phyloP scores from a whole-genome alignment of 306 rosid species.

The Cicer pinnatifidum region DNA sequence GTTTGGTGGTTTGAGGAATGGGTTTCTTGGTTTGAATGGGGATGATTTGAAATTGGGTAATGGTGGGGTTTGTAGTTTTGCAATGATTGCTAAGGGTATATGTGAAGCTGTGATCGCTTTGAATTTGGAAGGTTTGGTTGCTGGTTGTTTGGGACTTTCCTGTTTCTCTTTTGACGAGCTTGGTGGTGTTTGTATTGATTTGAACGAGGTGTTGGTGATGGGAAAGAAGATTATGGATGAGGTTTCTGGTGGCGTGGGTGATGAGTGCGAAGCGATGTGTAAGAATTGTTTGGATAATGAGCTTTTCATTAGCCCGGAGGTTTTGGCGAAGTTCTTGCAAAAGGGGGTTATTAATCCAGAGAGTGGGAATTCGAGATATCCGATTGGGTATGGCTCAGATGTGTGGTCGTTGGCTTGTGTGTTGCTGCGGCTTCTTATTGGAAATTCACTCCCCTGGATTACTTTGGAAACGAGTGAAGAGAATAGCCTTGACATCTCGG shows the following conservation, averaged over 20 bases:
- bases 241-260: conserved; percentile 37
- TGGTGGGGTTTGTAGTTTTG: conserved; percentile 54
- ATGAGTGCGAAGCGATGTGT: conserved; percentile 34
- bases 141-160: conserved; percentile 62
- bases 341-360: conserved; percentile 48
- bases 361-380: conserved; percentile 46
- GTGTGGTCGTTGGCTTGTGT: conserved; percentile 78
- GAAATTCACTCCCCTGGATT: conserved; percentile 53
- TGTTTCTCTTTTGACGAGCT: conserved; percentile 69
- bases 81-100: conserved; percentile 55
- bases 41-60: conserved; percentile 45
- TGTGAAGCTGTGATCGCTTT: conserved; percentile 69
- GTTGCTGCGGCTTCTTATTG: conserved; percentile 60
- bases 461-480: conserved; percentile 47
- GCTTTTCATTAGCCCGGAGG: conserved; percentile 67
- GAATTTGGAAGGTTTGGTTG: conserved; percentile 63
- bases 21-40: conserved; percentile 43
- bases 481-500: conserved; percentile 46
- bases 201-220: conserved; percentile 61
- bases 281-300: conserved; percentile 47
- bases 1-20: conserved; percentile 47
- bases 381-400: conserved; percentile 65
- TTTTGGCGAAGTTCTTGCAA: conserved; percentile 58
- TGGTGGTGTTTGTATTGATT: conserved; percentile 64
- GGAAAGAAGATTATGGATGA: conserved; percentile 60